These are phyloP conservation scores for Collybia nuda DNA, from an alignment of 768 basidiomycete genomes.

Conservation along the genomic window DNA sequence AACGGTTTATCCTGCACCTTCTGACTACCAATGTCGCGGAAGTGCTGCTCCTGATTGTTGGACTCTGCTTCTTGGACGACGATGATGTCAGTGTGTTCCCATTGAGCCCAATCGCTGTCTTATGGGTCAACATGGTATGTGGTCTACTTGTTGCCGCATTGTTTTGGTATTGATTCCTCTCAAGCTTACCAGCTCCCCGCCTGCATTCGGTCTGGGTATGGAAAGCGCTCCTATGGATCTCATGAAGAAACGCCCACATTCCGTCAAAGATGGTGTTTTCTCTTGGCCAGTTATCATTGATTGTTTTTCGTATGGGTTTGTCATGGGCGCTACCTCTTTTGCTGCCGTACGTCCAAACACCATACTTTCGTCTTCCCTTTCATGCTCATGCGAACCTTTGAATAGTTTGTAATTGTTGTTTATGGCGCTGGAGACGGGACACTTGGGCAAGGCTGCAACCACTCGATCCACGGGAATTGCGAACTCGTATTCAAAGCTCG, in stretches of 20 bases:
- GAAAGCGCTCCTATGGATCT: constrained; percentile 49
- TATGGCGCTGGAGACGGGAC: constrained; percentile 31
- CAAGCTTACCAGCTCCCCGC: constrained; percentile 44
- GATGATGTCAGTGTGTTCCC: constrained; percentile 53
- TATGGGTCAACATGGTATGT: constrained; percentile 52
- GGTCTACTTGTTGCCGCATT: not conserved
- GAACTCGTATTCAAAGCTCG: constrained; percentile 32
- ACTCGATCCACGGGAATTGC: constrained; percentile 21
- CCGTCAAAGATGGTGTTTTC: constrained; percentile 34
- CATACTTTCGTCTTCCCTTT: not conserved
- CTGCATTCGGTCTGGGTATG: constrained; percentile 55
- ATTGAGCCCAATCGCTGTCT: constrained; percentile 49
- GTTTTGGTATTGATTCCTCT: not conserved
- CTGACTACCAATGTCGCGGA: constrained; percentile 54
- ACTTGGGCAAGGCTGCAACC: constrained; percentile 32
- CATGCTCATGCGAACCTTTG: not conserved
- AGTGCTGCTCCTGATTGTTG: constrained; percentile 53
- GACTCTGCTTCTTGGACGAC: constrained; percentile 54
- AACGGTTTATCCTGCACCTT: constrained; percentile 55
- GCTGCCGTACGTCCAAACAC: constrained; percentile 25
- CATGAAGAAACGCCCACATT: constrained; percentile 46
- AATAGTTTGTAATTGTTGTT: constrained; percentile 35
- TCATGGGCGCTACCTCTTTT: constrained; percentile 34
- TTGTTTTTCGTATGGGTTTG: constrained; percentile 33
- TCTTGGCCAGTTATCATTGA: constrained; percentile 37